phyloP scores from a whole-genome alignment of 2,329 filamentous ascomycete genomes.

The Cladosporium sp. region DNA sequence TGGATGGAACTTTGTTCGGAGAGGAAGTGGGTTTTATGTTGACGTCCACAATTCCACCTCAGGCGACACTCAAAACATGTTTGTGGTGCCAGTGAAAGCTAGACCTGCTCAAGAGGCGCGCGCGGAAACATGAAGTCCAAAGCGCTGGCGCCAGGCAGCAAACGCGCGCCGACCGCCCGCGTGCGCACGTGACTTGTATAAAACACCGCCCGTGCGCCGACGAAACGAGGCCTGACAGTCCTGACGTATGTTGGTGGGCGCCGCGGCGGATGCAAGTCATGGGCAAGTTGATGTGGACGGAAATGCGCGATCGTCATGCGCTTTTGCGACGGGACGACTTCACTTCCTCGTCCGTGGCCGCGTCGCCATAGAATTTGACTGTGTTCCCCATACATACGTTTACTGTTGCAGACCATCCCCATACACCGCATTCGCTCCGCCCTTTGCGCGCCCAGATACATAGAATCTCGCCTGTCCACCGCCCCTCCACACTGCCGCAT shows the following conservation, averaged over 20 bases:
- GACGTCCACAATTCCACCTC: not conserved
- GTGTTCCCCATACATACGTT: not conserved
- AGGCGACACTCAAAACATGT: slow-evolving; percentile 12
- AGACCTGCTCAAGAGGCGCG: not conserved
- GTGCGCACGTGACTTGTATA: not conserved
- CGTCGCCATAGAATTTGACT: not conserved
- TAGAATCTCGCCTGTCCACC: not conserved
- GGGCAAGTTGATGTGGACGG: not conserved
- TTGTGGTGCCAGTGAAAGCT: not conserved
- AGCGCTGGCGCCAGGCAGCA: not conserved
- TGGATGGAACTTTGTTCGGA: not conserved
- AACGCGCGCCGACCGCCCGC: not conserved
- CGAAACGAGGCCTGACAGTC: not conserved
- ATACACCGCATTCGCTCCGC: not conserved
- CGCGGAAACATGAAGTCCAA: slow-evolving; percentile 1
- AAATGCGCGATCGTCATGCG: slow-evolving; percentile 13
- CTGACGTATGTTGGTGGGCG: not conserved
- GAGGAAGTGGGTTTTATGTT: not conserved
- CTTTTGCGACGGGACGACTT: not conserved
- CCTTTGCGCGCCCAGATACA: not conserved
- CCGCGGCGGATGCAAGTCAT: not conserved
- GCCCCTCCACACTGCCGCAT: not conserved
- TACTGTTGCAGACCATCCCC: not conserved
- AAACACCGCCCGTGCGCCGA: not conserved
- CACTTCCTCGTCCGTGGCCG: slow-evolving; percentile 2